A percentile compares a stretch with the other conserved stretches of the same genome.
phyloP scores from a whole-genome alignment of 1,284 basidiomycete species.

The Dichomitus squalens region DNA sequence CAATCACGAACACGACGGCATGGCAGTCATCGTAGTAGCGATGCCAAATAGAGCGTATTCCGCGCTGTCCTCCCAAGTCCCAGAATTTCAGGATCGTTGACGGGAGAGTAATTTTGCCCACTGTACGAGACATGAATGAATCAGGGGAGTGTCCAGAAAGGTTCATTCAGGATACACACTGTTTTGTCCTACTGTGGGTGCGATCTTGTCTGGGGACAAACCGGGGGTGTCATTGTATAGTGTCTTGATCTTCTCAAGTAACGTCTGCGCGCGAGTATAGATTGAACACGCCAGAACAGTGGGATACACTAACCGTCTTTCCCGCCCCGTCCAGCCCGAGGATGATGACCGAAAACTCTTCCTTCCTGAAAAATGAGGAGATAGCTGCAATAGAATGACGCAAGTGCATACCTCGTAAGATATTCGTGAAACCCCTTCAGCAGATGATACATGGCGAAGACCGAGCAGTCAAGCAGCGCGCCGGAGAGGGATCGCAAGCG shows the following conservation, averaged over 20 bases:
- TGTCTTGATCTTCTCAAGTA: conserved; percentile 92
- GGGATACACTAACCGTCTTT: conserved; percentile 70
- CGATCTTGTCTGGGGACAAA: conserved; percentile 86
- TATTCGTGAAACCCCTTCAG: conserved; percentile 89
- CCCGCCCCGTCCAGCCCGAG: conserved; percentile 89
- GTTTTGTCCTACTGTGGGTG: conserved; percentile 93
- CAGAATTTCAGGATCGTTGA: conserved; percentile 94
- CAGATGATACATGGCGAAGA: conserved; percentile 79
- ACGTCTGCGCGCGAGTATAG: conserved; percentile 54
- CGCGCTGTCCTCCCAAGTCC: conserved; percentile 90
- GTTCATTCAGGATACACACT: conserved; percentile 52
- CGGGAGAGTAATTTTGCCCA: conserved; percentile 88
- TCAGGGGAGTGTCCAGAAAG: background rate
- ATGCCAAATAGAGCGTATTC: conserved; percentile 91
- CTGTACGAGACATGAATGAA: conserved; percentile 41
- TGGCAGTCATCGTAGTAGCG: conserved; percentile 95
- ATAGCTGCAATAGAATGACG: conserved; percentile 37
- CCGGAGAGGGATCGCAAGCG: conserved; percentile 4
- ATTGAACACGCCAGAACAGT: background rate
- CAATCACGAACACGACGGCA: conserved; percentile 90
- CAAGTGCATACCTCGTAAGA: conserved; percentile 68
- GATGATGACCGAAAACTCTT: conserved; percentile 93
- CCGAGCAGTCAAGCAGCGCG: background rate
- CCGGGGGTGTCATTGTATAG: conserved; percentile 86
- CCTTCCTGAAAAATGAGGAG: conserved; percentile 58